Evolutionary conservation across 345 rosid species (phyloP).

Genomic region (Lepidium sativum): DNA sequence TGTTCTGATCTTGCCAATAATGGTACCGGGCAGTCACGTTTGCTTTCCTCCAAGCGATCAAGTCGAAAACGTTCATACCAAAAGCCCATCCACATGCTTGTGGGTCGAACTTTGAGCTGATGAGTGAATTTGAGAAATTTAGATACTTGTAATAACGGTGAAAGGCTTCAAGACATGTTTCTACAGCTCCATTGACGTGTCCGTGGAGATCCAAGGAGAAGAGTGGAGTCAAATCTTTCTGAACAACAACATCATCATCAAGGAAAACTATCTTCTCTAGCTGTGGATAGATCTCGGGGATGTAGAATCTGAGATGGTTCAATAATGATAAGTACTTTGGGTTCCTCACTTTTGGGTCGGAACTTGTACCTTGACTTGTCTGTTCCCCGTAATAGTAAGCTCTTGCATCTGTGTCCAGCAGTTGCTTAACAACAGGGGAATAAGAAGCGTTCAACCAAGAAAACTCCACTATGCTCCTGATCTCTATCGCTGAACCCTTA

Average conservation of each 20-base stretch:
- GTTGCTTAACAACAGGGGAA: slow-evolving; percentile 63
- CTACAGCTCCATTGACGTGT: slow-evolving; percentile 96
- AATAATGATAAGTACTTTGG: slow-evolving; percentile 62
- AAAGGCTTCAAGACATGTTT: slow-evolving; percentile 92
- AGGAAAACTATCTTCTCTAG: slow-evolving; percentile 89
- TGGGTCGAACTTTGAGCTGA: slow-evolving; percentile 94
- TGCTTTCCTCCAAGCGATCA: slow-evolving; percentile 89
- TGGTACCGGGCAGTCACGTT: slow-evolving; percentile 80
- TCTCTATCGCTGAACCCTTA: slow-evolving; percentile 74
- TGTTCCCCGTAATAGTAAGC: slow-evolving; percentile 43
- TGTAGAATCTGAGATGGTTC: slow-evolving; percentile 89
- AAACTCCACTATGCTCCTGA: slow-evolving; percentile 66
- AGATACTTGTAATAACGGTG: slow-evolving; percentile 95
- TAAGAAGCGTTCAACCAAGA: slow-evolving; percentile 82
- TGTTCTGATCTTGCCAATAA: slow-evolving; percentile 81
- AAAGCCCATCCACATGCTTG: slow-evolving; percentile 99
- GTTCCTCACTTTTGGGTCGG: slow-evolving; percentile 58
- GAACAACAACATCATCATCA: slow-evolving; percentile 92
- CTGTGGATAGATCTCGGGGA: slow-evolving; percentile 86
- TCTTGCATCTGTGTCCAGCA: slow-evolving; percentile 35
- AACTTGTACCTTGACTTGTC: slow-evolving; percentile 37
- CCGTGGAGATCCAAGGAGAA: slow-evolving; percentile 93
- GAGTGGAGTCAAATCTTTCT: slow-evolving; percentile 86
- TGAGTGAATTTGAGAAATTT: slow-evolving; percentile 80
- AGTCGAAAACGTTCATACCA: slow-evolving; percentile 88